These are phyloP conservation scores for Discostella pseudostelligera DNA, from an alignment of 108 stramenopile species.

Conservation along the genomic window DNA sequence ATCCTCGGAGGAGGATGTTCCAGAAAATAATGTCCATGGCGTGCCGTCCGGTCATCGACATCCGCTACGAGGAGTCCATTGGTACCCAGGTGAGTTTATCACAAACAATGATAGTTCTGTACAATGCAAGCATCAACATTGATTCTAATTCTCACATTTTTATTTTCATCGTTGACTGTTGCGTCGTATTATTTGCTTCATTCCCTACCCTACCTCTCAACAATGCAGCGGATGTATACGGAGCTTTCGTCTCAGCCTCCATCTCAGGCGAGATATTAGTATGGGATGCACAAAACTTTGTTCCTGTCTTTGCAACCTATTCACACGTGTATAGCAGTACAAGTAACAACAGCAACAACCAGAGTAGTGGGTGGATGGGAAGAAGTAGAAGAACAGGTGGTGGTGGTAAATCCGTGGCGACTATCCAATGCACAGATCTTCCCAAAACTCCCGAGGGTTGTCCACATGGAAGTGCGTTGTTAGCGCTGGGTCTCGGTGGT, in stretches of 20 bases:
- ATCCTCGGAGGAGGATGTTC: neutral
- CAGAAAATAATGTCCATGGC: slow-evolving; percentile 1
- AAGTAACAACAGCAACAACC: too few relatives aligned
- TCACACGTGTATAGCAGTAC: slow-evolving; percentile 8
- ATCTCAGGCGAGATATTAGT: slow-evolving; percentile 58
- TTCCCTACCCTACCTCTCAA: neutral
- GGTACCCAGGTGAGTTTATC: slow-evolving; percentile 53
- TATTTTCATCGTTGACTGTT: too few relatives aligned
- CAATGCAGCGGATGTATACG: slow-evolving; percentile 48
- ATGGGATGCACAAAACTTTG: slow-evolving; percentile 69
- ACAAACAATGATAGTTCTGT: too few relatives aligned
- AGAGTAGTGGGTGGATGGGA: too few relatives aligned
- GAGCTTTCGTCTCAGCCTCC: slow-evolving; percentile 68
- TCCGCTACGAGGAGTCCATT: slow-evolving; percentile 54
- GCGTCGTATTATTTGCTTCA: too few relatives aligned
- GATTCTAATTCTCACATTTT: too few relatives aligned
- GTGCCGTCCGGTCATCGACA: slow-evolving; percentile 57
- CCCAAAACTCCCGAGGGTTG: slow-evolving; percentile 29
- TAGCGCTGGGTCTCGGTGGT: slow-evolving; percentile 37
- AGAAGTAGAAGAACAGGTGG: too few relatives aligned
- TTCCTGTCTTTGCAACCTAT: slow-evolving; percentile 37
- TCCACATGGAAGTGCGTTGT: slow-evolving; percentile 31
- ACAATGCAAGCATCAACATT: too few relatives aligned
- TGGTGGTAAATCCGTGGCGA: slow-evolving; percentile 10
- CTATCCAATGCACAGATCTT: slow-evolving; percentile 35